These are phyloP conservation scores for Iris macrosiphon DNA, from an alignment of 106 monocot species.

Conservation along the genomic window DNA sequence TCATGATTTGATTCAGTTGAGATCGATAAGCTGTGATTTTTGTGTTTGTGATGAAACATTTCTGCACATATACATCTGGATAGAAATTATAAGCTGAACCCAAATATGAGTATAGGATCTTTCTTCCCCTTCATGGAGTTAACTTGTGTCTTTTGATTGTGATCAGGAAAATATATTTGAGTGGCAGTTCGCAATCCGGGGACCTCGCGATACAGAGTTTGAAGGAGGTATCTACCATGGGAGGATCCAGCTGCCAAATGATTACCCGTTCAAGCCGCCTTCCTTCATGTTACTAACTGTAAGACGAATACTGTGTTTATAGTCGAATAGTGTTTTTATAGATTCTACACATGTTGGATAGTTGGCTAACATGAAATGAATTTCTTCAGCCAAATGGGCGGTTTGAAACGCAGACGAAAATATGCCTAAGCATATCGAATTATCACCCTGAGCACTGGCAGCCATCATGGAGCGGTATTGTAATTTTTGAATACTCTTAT, in stretches of 20 bases:
- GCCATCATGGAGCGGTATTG: constrained; percentile 97
- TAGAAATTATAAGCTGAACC: too few species aligned
- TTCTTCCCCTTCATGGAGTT: too few species aligned
- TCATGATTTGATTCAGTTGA: too few species aligned
- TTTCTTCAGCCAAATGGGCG: constrained; percentile 86
- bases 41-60: too few species aligned
- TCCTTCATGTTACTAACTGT: constrained; percentile 89
- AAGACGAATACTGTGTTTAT: not conserved
- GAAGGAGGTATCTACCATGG: constrained; percentile 98
- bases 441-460: constrained; percentile 99
- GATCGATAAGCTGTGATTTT: too few species aligned
- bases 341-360: too few species aligned
- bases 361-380: too few species aligned
- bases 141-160: not conserved
- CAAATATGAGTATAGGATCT: too few species aligned
- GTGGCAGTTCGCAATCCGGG: constrained; percentile 93
- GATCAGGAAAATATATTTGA: constrained; percentile 90
- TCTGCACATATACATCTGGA: too few species aligned
- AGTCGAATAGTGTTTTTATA: too few species aligned
- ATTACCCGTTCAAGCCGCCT: constrained; percentile 93
- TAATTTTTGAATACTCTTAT: too few species aligned
- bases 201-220: constrained; percentile 85
- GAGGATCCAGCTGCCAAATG: constrained; percentile 85
- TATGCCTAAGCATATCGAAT: constrained; percentile 98
- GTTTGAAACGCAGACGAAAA: constrained; percentile 94